Base-by-base conservation (phyloP, 257 asterid species). In the Oldenlandia corymbosa region DNA sequence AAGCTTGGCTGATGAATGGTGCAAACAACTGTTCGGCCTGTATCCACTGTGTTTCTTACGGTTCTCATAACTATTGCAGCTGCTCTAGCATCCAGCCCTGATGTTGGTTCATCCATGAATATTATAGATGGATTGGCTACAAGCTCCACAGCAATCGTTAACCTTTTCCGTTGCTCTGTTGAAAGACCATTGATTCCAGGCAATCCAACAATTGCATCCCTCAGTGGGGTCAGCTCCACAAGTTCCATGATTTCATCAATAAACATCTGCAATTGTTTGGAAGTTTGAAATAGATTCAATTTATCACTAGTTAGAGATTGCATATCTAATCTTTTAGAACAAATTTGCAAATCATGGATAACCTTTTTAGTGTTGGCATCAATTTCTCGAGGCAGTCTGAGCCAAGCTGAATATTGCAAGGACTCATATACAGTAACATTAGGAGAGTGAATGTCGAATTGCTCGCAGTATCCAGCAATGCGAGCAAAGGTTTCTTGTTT, bases 111-210 rank as follows among this genome's bases (percentile, higher is more conserved):
- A n/a, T n/a, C n/a, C n/a, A n/a, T n/a, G n/a, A n/a, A n/a, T n/a
- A n/a, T n/a, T n/a, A n/a, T n/a, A n/a, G n/a, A n/a, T 90, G 97
- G 95, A 65, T 90, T 90, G 23, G 95, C 97, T 55, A 90, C 97
- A 58, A 87, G 95, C 75, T 90, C 97, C 30, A 90, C 84, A 0
- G 95, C 94, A 49, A 90, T 90, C 6, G 97, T 90, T 63, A 90
- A 76, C 80, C 97, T 80, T 68, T 90, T 90, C 67, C 97, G 79
- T 73, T 85, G 97, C 76, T 90, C 95, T 1, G 78, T 88, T 1
- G 97, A 90, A 59, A 90, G 78, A 41, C 97, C 97, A 70, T 85
- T 81, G 28, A 90, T 87, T 42, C 94, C 97, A 8, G 97, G 97
- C 60, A 90, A 84, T 64, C 97, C 97, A n/a, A 90, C 95, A 20